phyloP scores from a whole-genome alignment of 73 alveolate species.

The Urostyla sp. region DNA sequence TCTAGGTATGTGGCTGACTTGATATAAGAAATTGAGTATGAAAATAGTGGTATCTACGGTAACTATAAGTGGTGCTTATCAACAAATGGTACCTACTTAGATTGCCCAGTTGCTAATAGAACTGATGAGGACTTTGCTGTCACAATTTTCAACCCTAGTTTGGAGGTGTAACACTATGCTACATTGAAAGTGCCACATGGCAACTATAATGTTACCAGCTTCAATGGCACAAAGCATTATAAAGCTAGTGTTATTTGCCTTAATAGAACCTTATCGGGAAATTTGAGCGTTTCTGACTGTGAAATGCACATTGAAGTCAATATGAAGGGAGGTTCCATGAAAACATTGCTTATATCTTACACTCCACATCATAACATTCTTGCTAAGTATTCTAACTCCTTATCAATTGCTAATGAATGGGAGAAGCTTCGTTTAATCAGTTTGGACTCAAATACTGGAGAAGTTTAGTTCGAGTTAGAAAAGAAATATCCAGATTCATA shows the following conservation, averaged over 20 bases:
- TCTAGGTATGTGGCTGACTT: not conserved
- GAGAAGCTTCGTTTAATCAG: no score
- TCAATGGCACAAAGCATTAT: not conserved
- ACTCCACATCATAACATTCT: no score
- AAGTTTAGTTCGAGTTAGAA: no score
- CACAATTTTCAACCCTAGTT: slow-evolving; percentile 33
- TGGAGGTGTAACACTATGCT: not conserved
- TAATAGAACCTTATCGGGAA: no score
- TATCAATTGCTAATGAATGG: no score
- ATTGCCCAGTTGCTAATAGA: not conserved
- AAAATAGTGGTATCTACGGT: not conserved
- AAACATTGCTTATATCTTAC: slow-evolving; percentile 2
- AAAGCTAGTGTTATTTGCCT: no score
- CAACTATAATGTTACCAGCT: not conserved
- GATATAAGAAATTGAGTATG: not conserved
- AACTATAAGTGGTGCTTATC: not conserved
- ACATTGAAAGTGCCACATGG: slow-evolving; percentile 55
- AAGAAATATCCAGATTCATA: not conserved
- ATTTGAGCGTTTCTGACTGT: no score
- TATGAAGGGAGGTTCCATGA: slow-evolving; percentile 36
- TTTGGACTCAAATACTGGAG: no score
- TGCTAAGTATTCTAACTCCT: no score
- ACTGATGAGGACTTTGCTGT: no score
- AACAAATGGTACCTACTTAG: not conserved
- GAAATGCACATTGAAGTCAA: no score